phyloP scores from a whole-genome alignment of 805 yeast species.

The Teunomyces cretensis region DNA sequence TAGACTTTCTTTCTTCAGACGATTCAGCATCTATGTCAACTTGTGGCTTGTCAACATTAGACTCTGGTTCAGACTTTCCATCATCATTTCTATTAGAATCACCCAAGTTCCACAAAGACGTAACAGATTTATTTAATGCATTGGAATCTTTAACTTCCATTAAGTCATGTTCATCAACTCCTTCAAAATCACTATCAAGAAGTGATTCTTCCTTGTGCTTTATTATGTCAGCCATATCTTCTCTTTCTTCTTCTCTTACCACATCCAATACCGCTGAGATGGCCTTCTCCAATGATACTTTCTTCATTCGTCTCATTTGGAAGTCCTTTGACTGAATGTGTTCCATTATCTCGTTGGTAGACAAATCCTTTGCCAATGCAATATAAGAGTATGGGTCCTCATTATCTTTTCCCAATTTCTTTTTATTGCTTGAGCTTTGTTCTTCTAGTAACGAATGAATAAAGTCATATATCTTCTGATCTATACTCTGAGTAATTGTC shows the following conservation, averaged over 20 bases:
- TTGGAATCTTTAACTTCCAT: conserved; percentile 70
- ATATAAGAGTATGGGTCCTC: conserved; percentile 42
- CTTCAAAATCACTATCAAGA: conserved; percentile 40
- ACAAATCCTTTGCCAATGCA: conserved; percentile 63
- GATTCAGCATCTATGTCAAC: neutral
- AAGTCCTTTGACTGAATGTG: conserved; percentile 66
- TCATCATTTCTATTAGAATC: conserved; percentile 12
- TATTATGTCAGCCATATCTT: conserved; percentile 43
- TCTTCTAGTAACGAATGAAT: conserved; percentile 60
- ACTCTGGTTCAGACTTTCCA: conserved; percentile 13
- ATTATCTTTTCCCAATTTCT: conserved; percentile 46
- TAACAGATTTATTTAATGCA: conserved; percentile 73
- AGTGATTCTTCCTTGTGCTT: conserved; percentile 7
- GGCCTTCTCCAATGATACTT: conserved; percentile 58
- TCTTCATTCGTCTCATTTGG: conserved; percentile 68
- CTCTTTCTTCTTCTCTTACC: conserved; percentile 59
- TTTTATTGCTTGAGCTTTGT: conserved; percentile 43
- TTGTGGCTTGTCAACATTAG: neutral
- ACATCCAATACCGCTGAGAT: conserved; percentile 58
- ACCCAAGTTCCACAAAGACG: conserved; percentile 59
- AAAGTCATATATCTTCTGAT: conserved; percentile 55
- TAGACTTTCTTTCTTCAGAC: conserved; percentile 32
- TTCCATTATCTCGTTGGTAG: conserved; percentile 49
- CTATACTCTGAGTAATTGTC: conserved; percentile 31
- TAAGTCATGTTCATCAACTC: conserved; percentile 43